These are phyloP conservation scores for Gremmenia infestans DNA, from an alignment of 2,329 filamentous ascomycete species.

Conservation along the genomic window DNA sequence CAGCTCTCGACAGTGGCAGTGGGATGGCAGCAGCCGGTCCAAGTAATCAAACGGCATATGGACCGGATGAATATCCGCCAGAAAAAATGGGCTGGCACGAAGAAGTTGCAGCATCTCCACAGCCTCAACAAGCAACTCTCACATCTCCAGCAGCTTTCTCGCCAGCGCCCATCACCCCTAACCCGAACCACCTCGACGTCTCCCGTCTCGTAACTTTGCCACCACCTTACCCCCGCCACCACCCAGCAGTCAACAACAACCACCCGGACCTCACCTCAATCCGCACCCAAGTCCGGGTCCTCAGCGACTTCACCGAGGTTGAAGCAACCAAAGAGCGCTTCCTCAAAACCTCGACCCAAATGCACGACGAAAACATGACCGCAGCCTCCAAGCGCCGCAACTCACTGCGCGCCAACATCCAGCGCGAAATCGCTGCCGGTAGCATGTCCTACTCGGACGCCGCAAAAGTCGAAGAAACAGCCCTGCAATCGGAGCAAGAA, in stretches of 20 bases:
- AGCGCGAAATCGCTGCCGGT: conserved; percentile 71
- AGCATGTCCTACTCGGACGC: conserved; percentile 80
- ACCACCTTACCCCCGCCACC: conserved; percentile 88
- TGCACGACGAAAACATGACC: conserved; percentile 50
- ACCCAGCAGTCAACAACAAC: conserved; percentile 92
- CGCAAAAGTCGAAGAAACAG: conserved; percentile 72
- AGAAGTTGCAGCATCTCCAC: conserved; percentile 23
- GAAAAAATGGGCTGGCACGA: conserved; percentile 58
- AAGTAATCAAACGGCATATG: conserved; percentile 26
- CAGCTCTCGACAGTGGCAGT: conserved; percentile 17
- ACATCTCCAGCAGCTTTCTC: conserved; percentile 27
- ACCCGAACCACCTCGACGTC: conserved; percentile 66
- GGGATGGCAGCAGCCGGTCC: conserved; percentile 28
- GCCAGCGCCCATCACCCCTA: conserved; percentile 40
- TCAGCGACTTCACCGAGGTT: conserved; percentile 71
- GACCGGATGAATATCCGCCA: conserved; percentile 53
- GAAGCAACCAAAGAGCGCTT: conserved; percentile 62
- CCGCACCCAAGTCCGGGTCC: conserved; percentile 64
- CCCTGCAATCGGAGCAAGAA: conserved; percentile 64
- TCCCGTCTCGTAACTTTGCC: conserved; percentile 89
- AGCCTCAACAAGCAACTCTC: conserved; percentile 20
- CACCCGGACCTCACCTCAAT: conserved; percentile 84
- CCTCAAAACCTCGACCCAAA: conserved; percentile 50
- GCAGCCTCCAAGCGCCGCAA: conserved; percentile 51
- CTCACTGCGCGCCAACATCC: conserved; percentile 68